A percentile compares a stretch with the other conserved stretches of the same genome.
Conservation (phyloP, 2,329 filamentous ascomycete species). For the Penicillium digitatum region DNA sequence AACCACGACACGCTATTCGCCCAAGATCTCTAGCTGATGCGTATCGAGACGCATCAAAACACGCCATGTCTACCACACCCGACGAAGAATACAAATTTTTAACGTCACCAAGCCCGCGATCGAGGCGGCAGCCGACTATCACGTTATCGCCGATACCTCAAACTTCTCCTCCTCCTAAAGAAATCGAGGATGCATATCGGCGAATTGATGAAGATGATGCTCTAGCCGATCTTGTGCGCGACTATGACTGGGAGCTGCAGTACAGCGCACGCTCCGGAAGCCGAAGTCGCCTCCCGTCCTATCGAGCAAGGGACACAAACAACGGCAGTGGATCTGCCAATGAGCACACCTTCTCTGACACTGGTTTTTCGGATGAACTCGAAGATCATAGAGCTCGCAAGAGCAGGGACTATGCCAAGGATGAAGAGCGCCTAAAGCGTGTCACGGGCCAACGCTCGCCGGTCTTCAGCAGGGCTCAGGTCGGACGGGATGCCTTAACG, state of each 20-base stretch:
- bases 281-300: conserved; percentile 24
- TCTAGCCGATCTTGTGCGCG: conserved; percentile 32
- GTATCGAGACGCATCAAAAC: conserved; percentile 35
- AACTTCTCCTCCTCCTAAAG: conserved; percentile 38
- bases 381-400: conserved; percentile 34
- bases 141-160: conserved; percentile 32
- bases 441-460: conserved; percentile 39
- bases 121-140: conserved; percentile 22
- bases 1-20: conserved; percentile 33
- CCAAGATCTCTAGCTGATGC: conserved; percentile 40
- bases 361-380: conserved; percentile 35
- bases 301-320: conserved; percentile 21
- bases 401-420: conserved; percentile 34
- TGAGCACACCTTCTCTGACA: conserved; percentile 26
- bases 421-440: conserved; percentile 39
- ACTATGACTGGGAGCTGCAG: conserved; percentile 29
- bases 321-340: conserved; percentile 13
- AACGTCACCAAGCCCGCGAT: conserved; percentile 32
- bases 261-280: conserved; percentile 14
- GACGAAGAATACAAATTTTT: conserved; percentile 16
- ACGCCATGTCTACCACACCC: conserved; percentile 18
- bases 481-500: conserved; percentile 31
- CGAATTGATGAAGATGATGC: conserved; percentile 39
- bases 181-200: conserved; percentile 39
- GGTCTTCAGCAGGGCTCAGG: conserved; percentile 39